Conservation (phyloP, 1,139 yeast genomes). For the Yamadazyma buinensis region DNA sequence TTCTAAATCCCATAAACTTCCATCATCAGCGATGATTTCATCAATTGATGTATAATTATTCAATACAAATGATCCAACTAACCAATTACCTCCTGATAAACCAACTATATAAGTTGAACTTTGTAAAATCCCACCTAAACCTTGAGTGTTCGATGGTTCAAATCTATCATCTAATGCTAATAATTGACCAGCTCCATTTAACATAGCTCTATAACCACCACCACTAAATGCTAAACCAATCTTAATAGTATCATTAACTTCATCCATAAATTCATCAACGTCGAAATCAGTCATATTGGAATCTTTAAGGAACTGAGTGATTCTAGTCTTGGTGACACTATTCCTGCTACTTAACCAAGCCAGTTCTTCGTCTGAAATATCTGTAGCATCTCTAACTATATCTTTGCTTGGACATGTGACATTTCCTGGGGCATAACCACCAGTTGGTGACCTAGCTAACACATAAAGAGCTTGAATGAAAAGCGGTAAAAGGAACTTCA, state of each 20-base stretch:
- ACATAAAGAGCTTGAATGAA: neutral
- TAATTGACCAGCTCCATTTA: constrained; percentile 42
- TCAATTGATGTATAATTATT: constrained; percentile 79
- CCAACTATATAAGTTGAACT: constrained; percentile 74
- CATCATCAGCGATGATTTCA: constrained; percentile 48
- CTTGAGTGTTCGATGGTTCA: constrained; percentile 31
- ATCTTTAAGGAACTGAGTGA: constrained; percentile 55
- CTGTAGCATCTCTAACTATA: constrained; percentile 21
- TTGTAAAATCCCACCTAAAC: constrained; percentile 77
- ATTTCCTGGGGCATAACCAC: constrained; percentile 65
- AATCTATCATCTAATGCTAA: constrained; percentile 35
- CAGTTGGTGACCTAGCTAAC: constrained; percentile 35
- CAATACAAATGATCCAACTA: constrained; percentile 73
- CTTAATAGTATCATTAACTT: constrained; percentile 29
- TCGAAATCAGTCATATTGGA: constrained; percentile 66
- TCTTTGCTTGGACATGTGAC: constrained; percentile 51
- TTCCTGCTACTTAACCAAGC: constrained; percentile 53
- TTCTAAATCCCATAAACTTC: constrained; percentile 66
- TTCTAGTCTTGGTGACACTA: constrained; percentile 48
- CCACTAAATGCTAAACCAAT: constrained; percentile 45
- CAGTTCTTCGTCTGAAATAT: constrained; percentile 35
- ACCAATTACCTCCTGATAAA: constrained; percentile 85
- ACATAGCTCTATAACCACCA: constrained; percentile 48
- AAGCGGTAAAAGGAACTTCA: neutral
- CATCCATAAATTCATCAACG: constrained; percentile 46